phyloP scores from a whole-genome alignment of 345 rosid genomes.

The Sisymbrium irio region DNA sequence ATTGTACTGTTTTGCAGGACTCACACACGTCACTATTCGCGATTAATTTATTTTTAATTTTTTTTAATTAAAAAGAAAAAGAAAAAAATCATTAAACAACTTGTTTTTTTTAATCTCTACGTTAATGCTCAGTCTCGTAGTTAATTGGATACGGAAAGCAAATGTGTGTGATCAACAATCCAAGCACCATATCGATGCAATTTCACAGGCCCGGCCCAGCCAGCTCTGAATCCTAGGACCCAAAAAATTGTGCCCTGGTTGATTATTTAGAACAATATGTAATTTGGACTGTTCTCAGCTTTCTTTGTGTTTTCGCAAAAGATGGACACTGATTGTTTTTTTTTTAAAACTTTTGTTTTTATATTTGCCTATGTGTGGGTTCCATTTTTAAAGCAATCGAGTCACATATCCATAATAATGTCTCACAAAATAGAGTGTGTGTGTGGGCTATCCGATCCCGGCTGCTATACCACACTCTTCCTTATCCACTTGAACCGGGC shows the following conservation, averaged over 20 bases:
- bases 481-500: not conserved
- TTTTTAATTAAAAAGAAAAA: too few relatives aligned
- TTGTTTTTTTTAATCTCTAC: too few relatives aligned
- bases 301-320: not conserved
- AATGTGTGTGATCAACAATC: not conserved
- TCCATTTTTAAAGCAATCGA: not conserved
- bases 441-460: not conserved
- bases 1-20: too few relatives aligned
- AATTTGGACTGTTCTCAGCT: not conserved
- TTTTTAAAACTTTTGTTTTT: not conserved
- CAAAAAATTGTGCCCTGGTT: not conserved
- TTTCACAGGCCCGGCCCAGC: conserved; percentile 7
- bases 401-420: not conserved
- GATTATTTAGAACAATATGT: not conserved
- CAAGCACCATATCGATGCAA: not conserved
- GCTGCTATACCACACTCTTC: not conserved
- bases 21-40: too few relatives aligned
- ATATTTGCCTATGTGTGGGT: not conserved
- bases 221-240: not conserved
- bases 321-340: not conserved
- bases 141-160: not conserved
- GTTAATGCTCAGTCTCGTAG: too few relatives aligned
- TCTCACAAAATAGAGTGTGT: not conserved
- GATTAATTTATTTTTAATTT: too few relatives aligned
- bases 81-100: too few relatives aligned